phyloP scores from a whole-genome alignment of 2,329 filamentous ascomycete species.

The Arthrinium puccinioides region DNA sequence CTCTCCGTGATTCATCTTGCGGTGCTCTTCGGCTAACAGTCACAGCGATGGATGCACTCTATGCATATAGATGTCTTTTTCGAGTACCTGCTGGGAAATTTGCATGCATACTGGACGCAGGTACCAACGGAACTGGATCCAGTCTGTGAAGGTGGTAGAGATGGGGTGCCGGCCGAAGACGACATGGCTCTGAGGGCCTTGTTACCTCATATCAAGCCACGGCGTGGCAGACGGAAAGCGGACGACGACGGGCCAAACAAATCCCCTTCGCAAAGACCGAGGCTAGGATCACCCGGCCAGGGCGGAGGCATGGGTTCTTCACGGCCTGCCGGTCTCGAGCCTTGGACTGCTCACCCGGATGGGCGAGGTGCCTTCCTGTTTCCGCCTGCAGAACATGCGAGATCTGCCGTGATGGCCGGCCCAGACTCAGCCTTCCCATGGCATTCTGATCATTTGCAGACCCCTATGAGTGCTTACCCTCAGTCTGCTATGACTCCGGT shows the following conservation, averaged over 20 bases:
- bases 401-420: slow-evolving; percentile 25
- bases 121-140: slow-evolving; percentile 61
- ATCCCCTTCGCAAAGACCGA: slow-evolving; percentile 51
- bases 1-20: not conserved
- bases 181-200: slow-evolving; percentile 82
- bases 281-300: slow-evolving; percentile 41
- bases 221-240: slow-evolving; percentile 54
- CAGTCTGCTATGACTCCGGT: slow-evolving; percentile 70
- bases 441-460: slow-evolving; percentile 47
- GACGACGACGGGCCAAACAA: slow-evolving; percentile 49
- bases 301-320: slow-evolving; percentile 26
- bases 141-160: slow-evolving; percentile 58
- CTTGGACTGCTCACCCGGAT: slow-evolving; percentile 40
- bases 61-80: slow-evolving; percentile 96
- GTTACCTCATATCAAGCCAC: slow-evolving; percentile 66
- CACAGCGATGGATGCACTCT: slow-evolving; percentile 83
- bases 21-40: slow-evolving; percentile 11
- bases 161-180: slow-evolving; percentile 79
- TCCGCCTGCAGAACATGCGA: slow-evolving; percentile 27
- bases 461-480: slow-evolving; percentile 63
- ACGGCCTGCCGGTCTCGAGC: slow-evolving; percentile 46
- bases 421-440: slow-evolving; percentile 32
- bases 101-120: slow-evolving; percentile 72
- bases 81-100: slow-evolving; percentile 74
- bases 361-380: slow-evolving; percentile 29